Base-by-base conservation (phyloP, 2,329 filamentous ascomycete species). In the Lachnellula willkommii region DNA sequence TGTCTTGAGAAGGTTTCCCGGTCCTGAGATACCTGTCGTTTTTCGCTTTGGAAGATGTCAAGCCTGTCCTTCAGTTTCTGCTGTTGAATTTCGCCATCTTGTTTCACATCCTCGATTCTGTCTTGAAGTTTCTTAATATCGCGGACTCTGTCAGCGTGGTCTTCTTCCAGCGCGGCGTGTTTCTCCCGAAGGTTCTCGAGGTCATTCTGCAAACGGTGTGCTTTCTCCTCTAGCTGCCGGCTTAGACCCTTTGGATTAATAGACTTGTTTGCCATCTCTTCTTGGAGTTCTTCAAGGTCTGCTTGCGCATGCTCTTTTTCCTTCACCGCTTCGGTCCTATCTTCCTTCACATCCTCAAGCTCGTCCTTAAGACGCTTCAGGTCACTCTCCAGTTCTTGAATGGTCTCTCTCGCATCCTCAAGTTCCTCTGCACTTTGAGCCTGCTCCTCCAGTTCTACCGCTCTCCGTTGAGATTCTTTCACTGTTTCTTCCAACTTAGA, bases 241-340 rank as follows among this genome's bases (percentile, higher is more conserved):
- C 83, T 88, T 8, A 90, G 76, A 2, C 86, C 87, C 67, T 88
- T 90, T 12, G 87, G 88, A 52, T 83, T 83, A 39, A 90, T 79
- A 0, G 88, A 92, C 64, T 90, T 91, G 71, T 92, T 86, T 22
- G 87, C 80, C 79, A 91, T 83, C 65, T 91, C 88, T 53, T 89
- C 86, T 59, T 89, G 87, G 24, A 91, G 76, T 65, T 87, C 83
- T 63, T 84, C 78, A 15, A 87, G 73, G 56, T 87, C 79, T 6
- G 72, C 73, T 63, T 84, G 80, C 2, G 83, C 83, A 32, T 79
- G 77, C 22, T 81, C 75, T 62, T 81, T 82, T 54, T 84, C 77
- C 1, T 73, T 68, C 7, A 77, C 58, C 0, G 83, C 81, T 51
- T 81, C 75, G 39, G 82, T 73, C 17, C 80, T 71, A 61, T 79